These are phyloP conservation scores for Anthracocystis walkeri DNA, from an alignment of 1,284 basidiomycete genomes.

Conservation along the genomic window DNA sequence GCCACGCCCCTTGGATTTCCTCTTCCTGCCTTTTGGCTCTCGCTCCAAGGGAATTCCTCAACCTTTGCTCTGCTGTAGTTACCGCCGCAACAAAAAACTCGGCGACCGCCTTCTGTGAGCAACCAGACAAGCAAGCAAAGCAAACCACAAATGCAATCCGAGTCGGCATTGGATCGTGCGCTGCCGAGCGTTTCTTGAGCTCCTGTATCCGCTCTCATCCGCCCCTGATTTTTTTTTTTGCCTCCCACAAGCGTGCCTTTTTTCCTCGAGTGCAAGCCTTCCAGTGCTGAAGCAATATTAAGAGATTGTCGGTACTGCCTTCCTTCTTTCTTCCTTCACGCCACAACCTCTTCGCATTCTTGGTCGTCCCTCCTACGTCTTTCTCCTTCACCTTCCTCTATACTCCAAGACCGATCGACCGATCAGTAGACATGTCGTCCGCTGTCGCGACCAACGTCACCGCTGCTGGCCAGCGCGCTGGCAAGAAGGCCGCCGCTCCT, in stretches of 20 bases:
- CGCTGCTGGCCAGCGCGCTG: conserved; percentile 53
- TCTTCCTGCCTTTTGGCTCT: too few relatives aligned
- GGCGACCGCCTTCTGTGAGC: conserved; percentile 1
- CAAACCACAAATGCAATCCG: too few relatives aligned
- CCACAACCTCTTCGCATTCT: conserved; percentile 2
- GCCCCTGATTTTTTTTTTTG: background rate
- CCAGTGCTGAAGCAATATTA: conserved; percentile 14
- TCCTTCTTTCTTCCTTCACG: conserved; percentile 10
- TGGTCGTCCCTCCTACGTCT: conserved; percentile 1
- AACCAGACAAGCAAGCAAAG: too few relatives aligned
- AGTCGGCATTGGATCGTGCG: conserved; percentile 6
- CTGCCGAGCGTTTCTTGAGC: background rate
- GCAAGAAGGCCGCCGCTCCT: conserved; percentile 43
- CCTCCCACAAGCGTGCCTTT: background rate
- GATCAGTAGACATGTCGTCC: conserved; percentile 45
- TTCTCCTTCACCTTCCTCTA: background rate
- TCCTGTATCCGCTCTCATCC: too few relatives aligned
- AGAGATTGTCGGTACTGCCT: background rate
- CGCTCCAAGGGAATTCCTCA: background rate
- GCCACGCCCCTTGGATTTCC: conserved; percentile 5
- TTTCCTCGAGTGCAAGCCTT: background rate
- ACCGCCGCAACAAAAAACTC: background rate
- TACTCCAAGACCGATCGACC: background rate
- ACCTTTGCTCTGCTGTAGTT: background rate
- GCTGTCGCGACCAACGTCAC: conserved; percentile 53